Base-by-base conservation (phyloP, 83 land plant species). In the Diphasiastrum complanatum region DNA sequence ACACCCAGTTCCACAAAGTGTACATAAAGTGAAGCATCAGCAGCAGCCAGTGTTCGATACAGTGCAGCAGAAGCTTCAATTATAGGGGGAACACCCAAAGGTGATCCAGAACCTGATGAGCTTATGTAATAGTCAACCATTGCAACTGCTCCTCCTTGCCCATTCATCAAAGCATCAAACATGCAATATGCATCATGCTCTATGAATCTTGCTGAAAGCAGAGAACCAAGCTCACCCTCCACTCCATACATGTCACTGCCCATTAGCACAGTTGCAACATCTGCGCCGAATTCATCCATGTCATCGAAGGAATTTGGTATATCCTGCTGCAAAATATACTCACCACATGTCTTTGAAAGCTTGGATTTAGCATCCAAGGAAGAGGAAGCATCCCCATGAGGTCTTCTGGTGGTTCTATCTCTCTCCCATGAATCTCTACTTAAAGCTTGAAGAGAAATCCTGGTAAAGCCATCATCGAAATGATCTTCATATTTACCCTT, bases 171-270 rank as follows among this genome's bases (percentile, higher is more conserved):
- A 6, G 51, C 51, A 48, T 48, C 51, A 18, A 48, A 48, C 51
- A 48, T 48, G 51, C 51, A 48, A 24, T 48, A 48, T 6, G 51
- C 51, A 24, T 48, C 51, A 48, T 48, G 51, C 18, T 48, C 51
- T 24, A 48, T 48, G 18, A 48, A 48, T 24, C 51, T 6, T 4
- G 51, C 51, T 4, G 51, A 6, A 18, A 48, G 23, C 18, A 48
- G 23, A 24, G 51, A 18, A 18, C 51, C 51, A 4, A 48, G 18
- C 51, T 48, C 51, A 4, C 51, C 51, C 23, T 48, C 51, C 23
- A 24, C 51, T 48, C 51, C 51, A 48, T 48, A 48, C 4, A 6
- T 48, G 23, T 48, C 51, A 48, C 51, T 48, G 4, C 51, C 51
- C 51, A 6, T 48, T 18, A 48, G 23, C 23, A 48, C 23, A 24